These are phyloP conservation scores for Diospyros kaki DNA, from an alignment of 148 eudicot species.

Conservation along the genomic window DNA sequence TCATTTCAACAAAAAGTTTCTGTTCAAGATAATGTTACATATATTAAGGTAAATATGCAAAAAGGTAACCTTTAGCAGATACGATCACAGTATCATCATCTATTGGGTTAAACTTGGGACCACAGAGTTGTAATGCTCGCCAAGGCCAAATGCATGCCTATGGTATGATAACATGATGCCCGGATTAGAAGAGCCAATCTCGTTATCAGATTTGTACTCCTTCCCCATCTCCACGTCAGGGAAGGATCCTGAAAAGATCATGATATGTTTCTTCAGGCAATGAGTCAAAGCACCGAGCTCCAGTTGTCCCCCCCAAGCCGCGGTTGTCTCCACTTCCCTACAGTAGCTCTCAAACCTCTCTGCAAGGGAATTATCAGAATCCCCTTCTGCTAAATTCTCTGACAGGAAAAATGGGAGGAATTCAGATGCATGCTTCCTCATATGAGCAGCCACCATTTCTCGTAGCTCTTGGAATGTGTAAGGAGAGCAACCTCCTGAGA, in stretches of 20 bases:
- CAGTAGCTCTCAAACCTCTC: slow-evolving; percentile 54
- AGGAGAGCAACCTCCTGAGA: slow-evolving; percentile 40
- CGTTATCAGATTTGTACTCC: slow-evolving; percentile 39
- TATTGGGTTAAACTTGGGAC: slow-evolving; percentile 19
- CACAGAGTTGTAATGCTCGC: slow-evolving; percentile 67
- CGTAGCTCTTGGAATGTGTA: slow-evolving; percentile 48
- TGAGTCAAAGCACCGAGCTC: slow-evolving; percentile 65
- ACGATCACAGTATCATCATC: neutral
- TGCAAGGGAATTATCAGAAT: slow-evolving; percentile 24
- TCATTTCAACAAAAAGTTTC: no score
- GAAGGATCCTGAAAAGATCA: slow-evolving; percentile 55
- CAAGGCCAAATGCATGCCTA: slow-evolving; percentile 62
- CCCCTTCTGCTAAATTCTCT: slow-evolving; percentile 36
- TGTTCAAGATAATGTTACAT: neutral
- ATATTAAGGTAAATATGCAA: neutral
- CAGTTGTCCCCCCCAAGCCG: slow-evolving; percentile 67
- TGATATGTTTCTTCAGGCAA: slow-evolving; percentile 46
- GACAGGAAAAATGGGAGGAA: slow-evolving; percentile 57
- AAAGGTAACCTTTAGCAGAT: neutral
- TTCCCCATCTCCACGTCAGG: slow-evolving; percentile 78
- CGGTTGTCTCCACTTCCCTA: slow-evolving; percentile 50
- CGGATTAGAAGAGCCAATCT: slow-evolving; percentile 12
- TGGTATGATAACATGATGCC: slow-evolving; percentile 52
- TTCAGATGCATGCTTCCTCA: slow-evolving; percentile 50
- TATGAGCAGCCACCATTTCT: slow-evolving; percentile 51